A percentile compares a stretch with the other conserved stretches of the same genome.
These are phyloP conservation scores for Microdochium trichocladiopsis DNA, from an alignment of 2,329 filamentous ascomycete species.

Conservation along the genomic window DNA sequence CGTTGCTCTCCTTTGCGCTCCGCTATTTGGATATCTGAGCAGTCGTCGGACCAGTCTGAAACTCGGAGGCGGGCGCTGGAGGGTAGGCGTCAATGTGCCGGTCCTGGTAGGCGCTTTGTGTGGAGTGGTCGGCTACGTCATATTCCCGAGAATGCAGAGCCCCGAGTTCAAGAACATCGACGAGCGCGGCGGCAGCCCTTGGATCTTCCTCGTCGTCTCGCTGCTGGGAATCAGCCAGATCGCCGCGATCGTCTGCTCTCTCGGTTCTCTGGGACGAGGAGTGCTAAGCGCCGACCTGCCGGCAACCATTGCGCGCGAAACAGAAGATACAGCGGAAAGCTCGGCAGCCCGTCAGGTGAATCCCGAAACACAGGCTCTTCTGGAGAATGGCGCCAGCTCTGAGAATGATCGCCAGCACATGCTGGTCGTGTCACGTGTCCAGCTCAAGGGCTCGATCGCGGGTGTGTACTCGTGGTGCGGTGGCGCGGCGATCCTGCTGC, in stretches of 20 bases:
- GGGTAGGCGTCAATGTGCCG: constrained; percentile 62
- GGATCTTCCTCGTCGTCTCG: constrained; percentile 69
- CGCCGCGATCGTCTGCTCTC: constrained; percentile 88
- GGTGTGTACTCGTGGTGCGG: constrained; percentile 91
- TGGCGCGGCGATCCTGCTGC: constrained; percentile 78
- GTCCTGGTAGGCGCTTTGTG: constrained; percentile 64
- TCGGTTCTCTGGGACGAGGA: constrained; percentile 79
- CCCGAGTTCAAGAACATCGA: constrained; percentile 63
- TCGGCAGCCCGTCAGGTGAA: constrained; percentile 2
- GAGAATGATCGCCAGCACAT: background rate
- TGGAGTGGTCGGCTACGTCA: constrained; percentile 71
- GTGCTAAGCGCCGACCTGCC: constrained; percentile 52
- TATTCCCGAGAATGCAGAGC: constrained; percentile 69
- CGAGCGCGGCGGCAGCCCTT: constrained; percentile 58
- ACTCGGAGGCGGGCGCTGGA: constrained; percentile 36
- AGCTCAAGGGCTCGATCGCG: constrained; percentile 87
- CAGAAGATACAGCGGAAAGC: constrained; percentile 7
- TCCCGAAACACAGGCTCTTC: constrained; percentile 23
- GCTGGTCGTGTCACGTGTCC: constrained; percentile 37
- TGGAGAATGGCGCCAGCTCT: constrained; percentile 9
- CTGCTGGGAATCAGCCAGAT: constrained; percentile 91
- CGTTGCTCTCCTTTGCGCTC: constrained; percentile 76
- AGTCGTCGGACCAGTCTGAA: background rate
- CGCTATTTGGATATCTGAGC: constrained; percentile 81
- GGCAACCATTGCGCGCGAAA: background rate